Evolutionary conservation across 495 filamentous ascomycete species (phyloP), one percentile per base, ranked within the genome.

Genomic region (Hypoxylon crocopeplum): DNA sequence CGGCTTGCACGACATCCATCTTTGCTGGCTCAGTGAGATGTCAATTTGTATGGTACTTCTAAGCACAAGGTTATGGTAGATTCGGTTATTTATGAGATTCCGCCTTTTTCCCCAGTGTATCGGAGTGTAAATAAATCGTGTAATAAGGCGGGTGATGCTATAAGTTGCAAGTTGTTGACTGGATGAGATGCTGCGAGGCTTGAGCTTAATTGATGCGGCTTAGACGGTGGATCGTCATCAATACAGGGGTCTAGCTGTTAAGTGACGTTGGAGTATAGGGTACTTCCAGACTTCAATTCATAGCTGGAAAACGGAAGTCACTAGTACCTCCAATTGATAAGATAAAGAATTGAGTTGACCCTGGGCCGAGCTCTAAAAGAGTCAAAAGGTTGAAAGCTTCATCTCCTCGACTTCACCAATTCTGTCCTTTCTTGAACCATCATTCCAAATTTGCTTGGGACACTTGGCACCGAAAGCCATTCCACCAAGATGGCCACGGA

Each of bases 1-100:
- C 88, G 48, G 92, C 90, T 66, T 91, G 86, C 52, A 95, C 89
- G 67, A 97, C 85, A 72, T 98, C 95, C 95, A 98, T 98, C 30
- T 56, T 73, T 67, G 58, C 27, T 34, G 44, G 59, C n/a, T n/a
- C n/a, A n/a, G n/a, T n/a, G n/a, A n/a, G n/a, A n/a, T n/a, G n/a
- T n/a, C n/a, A n/a, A n/a, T n/a, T n/a, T n/a, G n/a, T n/a, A n/a
- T n/a, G n/a, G n/a, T n/a, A n/a, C n/a, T n/a, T n/a, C n/a, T n/a
- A n/a, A n/a, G n/a, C 57, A 48, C 53, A 52, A 5, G 25, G 10
- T 54, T 29, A 17, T 40, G 17, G 15, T 11, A 19, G 15, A 46
- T 50, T 17, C 10, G 22, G 40, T 56, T 47, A 16, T n/a, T 45
- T 34, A 39, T 47, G 24, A 12, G n/a, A n/a, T n/a, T n/a, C n/a